Evolutionary conservation across 345 rosid genomes (phyloP).

Genomic region (Chamaenerion angustifolium): DNA sequence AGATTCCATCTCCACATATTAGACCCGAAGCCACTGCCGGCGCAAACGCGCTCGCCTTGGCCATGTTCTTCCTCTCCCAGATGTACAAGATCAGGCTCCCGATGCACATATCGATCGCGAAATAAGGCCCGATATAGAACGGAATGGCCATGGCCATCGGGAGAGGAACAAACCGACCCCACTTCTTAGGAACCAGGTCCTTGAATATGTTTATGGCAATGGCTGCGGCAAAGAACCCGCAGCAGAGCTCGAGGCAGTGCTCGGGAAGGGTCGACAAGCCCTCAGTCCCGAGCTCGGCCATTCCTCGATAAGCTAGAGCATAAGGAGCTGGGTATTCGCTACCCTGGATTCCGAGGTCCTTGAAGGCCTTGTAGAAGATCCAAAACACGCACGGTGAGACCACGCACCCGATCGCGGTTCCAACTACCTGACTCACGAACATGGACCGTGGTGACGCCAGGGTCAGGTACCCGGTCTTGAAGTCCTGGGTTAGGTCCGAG

Average conservation of each 20-base stretch:
- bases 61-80: conserved; percentile 20
- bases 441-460: conserved; percentile 19
- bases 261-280: conserved; percentile 12
- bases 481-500: conserved; percentile 17
- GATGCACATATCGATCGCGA: conserved; percentile 32
- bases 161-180: conserved; percentile 17
- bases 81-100: conserved; percentile 21
- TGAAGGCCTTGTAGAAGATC: conserved; percentile 20
- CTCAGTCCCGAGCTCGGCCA: conserved; percentile 12
- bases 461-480: conserved; percentile 19
- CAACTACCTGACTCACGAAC: conserved; percentile 19
- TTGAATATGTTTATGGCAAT: conserved; percentile 13
- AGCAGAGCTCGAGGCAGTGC: conserved; percentile 21
- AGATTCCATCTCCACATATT: conserved; percentile 29
- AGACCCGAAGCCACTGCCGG: conserved; percentile 29
- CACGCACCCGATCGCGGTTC: conserved; percentile 21
- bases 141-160: conserved; percentile 39
- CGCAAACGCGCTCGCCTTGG: conserved; percentile 13
- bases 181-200: conserved; percentile 5
- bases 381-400: conserved; percentile 14
- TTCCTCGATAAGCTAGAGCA: conserved; percentile 6
- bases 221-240: conserved; percentile 23
- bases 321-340: conserved; percentile 5
- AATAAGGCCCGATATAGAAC: conserved; percentile 26
- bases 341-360: conserved; percentile 4